Evolutionary conservation across 352 stramenopile species (phyloP).

Genomic region (Phytophthora sojae): DNA sequence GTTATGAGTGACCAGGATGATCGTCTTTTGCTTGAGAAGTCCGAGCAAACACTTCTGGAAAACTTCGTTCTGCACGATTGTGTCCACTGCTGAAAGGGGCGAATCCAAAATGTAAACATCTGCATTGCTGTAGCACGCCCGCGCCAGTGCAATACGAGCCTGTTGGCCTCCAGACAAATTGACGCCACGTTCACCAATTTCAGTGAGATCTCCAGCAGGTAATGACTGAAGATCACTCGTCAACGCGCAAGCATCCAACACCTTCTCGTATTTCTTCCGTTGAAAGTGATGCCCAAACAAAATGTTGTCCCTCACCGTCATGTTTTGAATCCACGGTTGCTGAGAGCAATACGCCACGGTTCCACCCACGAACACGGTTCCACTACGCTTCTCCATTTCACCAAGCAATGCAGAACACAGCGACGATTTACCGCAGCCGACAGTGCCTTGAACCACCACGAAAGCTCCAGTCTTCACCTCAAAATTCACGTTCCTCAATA

Average conservation of each 20-base stretch:
- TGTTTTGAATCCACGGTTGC: slow-evolving; percentile 96
- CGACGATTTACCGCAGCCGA: slow-evolving; percentile 62
- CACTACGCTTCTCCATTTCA: slow-evolving; percentile 77
- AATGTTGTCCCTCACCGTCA: slow-evolving; percentile 95
- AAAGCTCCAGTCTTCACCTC: slow-evolving; percentile 49
- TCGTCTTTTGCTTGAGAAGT: slow-evolving; percentile 60
- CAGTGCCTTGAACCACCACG: slow-evolving; percentile 51
- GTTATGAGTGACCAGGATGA: slow-evolving; percentile 94
- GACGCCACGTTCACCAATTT: slow-evolving; percentile 97
- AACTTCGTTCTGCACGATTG: slow-evolving; percentile 93
- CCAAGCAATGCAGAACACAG: slow-evolving; percentile 51
- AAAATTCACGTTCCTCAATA: slow-evolving; percentile 45
- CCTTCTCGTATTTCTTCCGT: slow-evolving; percentile 53
- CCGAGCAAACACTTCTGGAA: slow-evolving; percentile 76
- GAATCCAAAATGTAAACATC: slow-evolving; percentile 92
- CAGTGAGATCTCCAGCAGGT: slow-evolving; percentile 87
- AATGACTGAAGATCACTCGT: slow-evolving; percentile 86
- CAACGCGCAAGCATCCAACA: slow-evolving; percentile 87
- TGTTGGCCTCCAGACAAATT: slow-evolving; percentile 96
- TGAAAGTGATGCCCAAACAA: slow-evolving; percentile 88
- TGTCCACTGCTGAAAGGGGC: slow-evolving; percentile 93
- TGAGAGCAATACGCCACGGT: slow-evolving; percentile 84
- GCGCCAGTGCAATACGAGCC: slow-evolving; percentile 69
- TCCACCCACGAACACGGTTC: slow-evolving; percentile 49
- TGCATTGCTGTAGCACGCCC: slow-evolving; percentile 76